Conservation (phyloP, 768 basidiomycete species). For the Holtermannia corniformis region DNA sequence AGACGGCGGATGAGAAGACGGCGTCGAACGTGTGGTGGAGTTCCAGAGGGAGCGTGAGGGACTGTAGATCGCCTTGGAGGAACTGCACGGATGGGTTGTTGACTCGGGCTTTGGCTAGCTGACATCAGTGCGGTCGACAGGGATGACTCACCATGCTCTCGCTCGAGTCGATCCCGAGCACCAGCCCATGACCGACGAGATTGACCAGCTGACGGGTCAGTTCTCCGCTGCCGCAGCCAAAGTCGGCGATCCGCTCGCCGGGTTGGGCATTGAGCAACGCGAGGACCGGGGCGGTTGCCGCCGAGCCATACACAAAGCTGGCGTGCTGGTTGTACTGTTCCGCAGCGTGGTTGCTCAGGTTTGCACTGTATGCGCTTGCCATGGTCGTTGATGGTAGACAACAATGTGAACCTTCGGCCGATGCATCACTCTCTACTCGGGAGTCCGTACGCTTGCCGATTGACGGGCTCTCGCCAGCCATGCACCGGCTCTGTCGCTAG, state of each 20-base stretch:
- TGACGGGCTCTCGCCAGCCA: too few relatives aligned
- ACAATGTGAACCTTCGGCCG: too few relatives aligned
- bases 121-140: neutral
- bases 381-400: too few relatives aligned
- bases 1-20: conserved; percentile 66
- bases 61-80: conserved; percentile 29
- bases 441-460: too few relatives aligned
- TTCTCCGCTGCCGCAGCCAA: conserved; percentile 75
- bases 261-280: conserved; percentile 54
- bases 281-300: conserved; percentile 49
- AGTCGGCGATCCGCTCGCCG: conserved; percentile 54
- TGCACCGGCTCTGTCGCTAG: too few relatives aligned
- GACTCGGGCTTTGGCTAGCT: conserved; percentile 52
- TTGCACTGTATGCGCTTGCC: conserved; percentile 11
- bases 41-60: conserved; percentile 43
- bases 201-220: conserved; percentile 54
- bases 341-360: conserved; percentile 42
- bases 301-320: conserved; percentile 57
- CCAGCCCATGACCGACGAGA: conserved; percentile 50
- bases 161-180: conserved; percentile 63
- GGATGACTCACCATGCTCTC: conserved; percentile 56
- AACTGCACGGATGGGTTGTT: conserved; percentile 36
- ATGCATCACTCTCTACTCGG: too few relatives aligned
- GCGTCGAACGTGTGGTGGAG: conserved; percentile 50
- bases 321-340: conserved; percentile 55